phyloP scores from a whole-genome alignment of 2,329 filamentous ascomycete genomes.

The Trichoderma guizhouense region DNA sequence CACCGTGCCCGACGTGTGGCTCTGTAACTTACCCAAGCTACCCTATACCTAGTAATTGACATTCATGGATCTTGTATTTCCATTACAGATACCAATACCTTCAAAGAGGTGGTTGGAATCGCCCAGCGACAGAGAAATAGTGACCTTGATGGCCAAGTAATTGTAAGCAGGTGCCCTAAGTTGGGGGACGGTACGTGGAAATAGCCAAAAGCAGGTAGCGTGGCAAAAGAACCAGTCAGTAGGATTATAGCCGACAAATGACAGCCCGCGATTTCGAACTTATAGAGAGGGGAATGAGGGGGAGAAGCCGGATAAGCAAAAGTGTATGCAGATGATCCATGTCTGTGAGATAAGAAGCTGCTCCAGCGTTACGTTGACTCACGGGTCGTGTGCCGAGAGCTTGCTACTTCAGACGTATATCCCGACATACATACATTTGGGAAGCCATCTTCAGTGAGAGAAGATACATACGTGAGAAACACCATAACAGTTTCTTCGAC shows the following conservation, averaged over 20 bases:
- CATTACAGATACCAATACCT: not conserved
- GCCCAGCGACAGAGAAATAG: not conserved
- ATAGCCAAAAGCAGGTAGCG: not conserved
- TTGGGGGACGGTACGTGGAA: not conserved
- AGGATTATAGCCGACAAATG: slow-evolving; percentile 1
- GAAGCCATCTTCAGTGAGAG: not conserved
- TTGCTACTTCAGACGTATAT: not conserved
- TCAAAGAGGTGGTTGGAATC: not conserved
- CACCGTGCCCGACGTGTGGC: not conserved
- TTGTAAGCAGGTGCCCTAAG: not conserved
- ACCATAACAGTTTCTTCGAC: not conserved
- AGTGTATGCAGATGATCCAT: not conserved
- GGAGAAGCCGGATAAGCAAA: not conserved
- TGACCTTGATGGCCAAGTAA: not conserved
- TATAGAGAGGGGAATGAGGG: not conserved
- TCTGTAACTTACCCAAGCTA: not conserved
- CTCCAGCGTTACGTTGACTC: not conserved
- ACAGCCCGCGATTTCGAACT: not conserved
- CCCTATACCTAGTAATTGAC: not conserved
- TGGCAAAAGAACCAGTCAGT: not conserved
- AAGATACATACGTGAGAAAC: not conserved
- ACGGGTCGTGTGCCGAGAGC: not conserved
- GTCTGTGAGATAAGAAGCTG: not conserved
- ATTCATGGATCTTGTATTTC: not conserved
- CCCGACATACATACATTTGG: not conserved